phyloP scores from a whole-genome alignment of 352 stramenopile genomes.

The Aphanomyces astaci region DNA sequence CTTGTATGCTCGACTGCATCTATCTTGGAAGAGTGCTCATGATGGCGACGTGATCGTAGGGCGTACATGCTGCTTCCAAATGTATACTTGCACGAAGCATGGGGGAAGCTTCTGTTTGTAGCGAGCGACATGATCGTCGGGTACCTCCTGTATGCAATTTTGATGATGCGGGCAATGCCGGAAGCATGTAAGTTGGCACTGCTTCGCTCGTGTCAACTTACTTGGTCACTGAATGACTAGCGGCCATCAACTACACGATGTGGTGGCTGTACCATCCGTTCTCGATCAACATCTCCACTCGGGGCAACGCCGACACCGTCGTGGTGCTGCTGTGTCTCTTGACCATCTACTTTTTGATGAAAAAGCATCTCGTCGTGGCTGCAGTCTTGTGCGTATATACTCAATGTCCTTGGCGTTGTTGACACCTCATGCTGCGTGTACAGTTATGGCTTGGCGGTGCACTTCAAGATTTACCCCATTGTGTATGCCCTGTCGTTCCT shows the following conservation, averaged over 20 bases:
- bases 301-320: conserved; percentile 95
- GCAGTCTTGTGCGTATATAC: conserved; percentile 47
- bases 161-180: conserved; percentile 54
- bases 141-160: conserved; percentile 80
- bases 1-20: conserved; percentile 46
- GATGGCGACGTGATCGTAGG: conserved; percentile 25
- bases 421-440: background rate
- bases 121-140: conserved; percentile 91
- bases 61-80: conserved; percentile 69
- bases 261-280: conserved; percentile 98
- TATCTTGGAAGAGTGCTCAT: background rate
- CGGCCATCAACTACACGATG: conserved; percentile 23
- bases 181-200: conserved; percentile 33
- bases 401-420: background rate
- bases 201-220: background rate
- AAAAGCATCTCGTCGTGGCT: conserved; percentile 61
- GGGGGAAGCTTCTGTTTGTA: conserved; percentile 96
- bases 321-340: conserved; percentile 91
- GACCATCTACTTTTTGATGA: conserved; percentile 78
- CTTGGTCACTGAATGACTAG: background rate
- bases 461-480: conserved; percentile 99
- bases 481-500: conserved; percentile 91
- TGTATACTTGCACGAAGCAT: conserved; percentile 61
- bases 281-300: conserved; percentile 98
- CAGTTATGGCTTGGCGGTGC: conserved; percentile 93